These are phyloP conservation scores for Thraustochytrium sp. DNA, from an alignment of 352 stramenopile genomes.

Conservation along the genomic window DNA sequence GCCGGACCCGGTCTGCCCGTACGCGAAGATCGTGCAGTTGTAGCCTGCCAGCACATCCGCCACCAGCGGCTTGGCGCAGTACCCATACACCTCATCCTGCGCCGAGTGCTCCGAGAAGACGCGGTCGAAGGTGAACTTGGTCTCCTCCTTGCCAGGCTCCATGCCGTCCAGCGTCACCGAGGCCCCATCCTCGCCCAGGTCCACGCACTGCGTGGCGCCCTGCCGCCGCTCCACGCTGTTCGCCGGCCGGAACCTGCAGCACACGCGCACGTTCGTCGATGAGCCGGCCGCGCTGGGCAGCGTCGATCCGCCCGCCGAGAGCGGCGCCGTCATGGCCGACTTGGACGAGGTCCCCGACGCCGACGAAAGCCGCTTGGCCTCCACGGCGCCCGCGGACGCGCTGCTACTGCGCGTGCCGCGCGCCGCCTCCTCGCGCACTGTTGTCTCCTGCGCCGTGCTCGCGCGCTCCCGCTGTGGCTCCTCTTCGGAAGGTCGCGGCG, in stretches of 20 bases:
- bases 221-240: background rate
- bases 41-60: conserved; percentile 36
- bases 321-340: no score
- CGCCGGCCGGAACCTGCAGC: conserved; percentile 7
- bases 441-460: no score
- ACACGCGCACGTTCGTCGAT: background rate
- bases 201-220: background rate
- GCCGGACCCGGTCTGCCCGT: conserved; percentile 26
- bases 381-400: background rate
- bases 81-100: conserved; percentile 17
- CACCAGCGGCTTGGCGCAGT: conserved; percentile 13
- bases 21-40: conserved; percentile 58
- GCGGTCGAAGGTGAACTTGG: conserved; percentile 31
- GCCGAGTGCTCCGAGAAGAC: background rate
- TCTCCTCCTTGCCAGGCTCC: background rate
- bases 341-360: no score
- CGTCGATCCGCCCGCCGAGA: no score
- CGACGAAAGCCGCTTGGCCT: background rate
- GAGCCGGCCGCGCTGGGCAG: background rate
- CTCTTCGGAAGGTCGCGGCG: no score
- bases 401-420: background rate
- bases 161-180: background rate
- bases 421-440: background rate
- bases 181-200: background rate
- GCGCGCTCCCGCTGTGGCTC: no score